Conservation (phyloP, 2,329 filamentous ascomycete genomes). For the Trichoderma sp. region DNA sequence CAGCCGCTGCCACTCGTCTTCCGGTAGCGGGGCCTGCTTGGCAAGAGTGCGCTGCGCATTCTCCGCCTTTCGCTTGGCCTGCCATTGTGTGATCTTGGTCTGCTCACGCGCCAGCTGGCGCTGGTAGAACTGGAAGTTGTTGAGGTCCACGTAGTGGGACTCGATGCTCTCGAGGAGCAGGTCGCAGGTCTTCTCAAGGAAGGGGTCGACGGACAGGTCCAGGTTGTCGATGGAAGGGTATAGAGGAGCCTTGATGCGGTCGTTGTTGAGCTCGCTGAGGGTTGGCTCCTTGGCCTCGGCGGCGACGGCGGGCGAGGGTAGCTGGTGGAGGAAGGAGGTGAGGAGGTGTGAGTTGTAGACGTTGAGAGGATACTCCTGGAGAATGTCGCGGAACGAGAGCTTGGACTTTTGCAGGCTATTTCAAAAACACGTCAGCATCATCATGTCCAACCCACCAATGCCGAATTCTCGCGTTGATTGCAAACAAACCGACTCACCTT, state of each 20-base stretch:
- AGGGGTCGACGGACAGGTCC: slow-evolving; percentile 92
- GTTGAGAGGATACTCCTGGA: slow-evolving; percentile 82
- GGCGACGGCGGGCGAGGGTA: slow-evolving; percentile 62
- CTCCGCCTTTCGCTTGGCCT: slow-evolving; percentile 93
- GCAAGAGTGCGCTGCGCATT: slow-evolving; percentile 80
- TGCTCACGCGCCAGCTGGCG: slow-evolving; percentile 91
- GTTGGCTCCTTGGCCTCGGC: slow-evolving; percentile 71
- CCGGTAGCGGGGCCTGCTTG: slow-evolving; percentile 84
- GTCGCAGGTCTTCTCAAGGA: slow-evolving; percentile 97
- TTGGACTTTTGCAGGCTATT: slow-evolving; percentile 88
- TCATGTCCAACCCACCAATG: neutral
- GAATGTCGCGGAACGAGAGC: slow-evolving; percentile 88
- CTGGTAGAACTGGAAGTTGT: slow-evolving; percentile 98
- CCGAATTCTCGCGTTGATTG: neutral
- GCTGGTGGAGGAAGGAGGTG: slow-evolving; percentile 90
- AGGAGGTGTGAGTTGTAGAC: slow-evolving; percentile 98
- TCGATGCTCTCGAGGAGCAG: slow-evolving; percentile 95
- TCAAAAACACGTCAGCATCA: slow-evolving; percentile 6
- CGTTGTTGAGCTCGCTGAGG: slow-evolving; percentile 71
- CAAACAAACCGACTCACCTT: slow-evolving; percentile 56
- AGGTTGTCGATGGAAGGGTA: slow-evolving; percentile 87
- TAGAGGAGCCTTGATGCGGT: slow-evolving; percentile 62
- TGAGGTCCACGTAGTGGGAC: slow-evolving; percentile 95
- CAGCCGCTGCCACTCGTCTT: slow-evolving; percentile 96
- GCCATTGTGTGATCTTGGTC: slow-evolving; percentile 94